Evolutionary conservation across 768 basidiomycete species (phyloP), one percentile per base, ranked within the genome.

Genomic region (Hemileccinum rubropunctum): DNA sequence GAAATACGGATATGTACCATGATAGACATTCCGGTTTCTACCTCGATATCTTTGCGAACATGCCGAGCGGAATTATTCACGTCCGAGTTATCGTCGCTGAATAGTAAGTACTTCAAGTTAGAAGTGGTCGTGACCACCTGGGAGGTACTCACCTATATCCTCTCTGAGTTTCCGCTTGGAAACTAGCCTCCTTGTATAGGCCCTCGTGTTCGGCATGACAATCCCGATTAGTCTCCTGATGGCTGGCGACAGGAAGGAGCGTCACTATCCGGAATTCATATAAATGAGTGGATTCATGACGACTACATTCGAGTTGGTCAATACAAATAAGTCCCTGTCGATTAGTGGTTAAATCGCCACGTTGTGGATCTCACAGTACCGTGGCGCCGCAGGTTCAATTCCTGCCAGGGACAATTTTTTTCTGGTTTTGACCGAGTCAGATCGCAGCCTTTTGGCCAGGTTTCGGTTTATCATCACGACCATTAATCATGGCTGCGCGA

Each of bases 301-400:
- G 1, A n/a, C 6, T 13, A 4, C 18, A 17, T 15, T n/a, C n/a
- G n/a, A n/a, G 23, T 6, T 23, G 23, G 6, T 42, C 1, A 1
- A 2, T 3, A 2, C 3, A 7, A 21, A 30, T 36, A 58, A 57
- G 70, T 71, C 70, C 68, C 56, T 70, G 68, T 70, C 70, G 70
- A 70, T 70, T 70, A 71, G 69, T 70, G 69, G 69, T 71, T 67
- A 70, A 71, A 70, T 70, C 69, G 58, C 59, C 70, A 70, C 67
- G 69, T 70, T 71, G 69, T 70, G 69, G 69, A 62, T 32, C 46
- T 55, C 65, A 57, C 67, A 56, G 15, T 17, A 59, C 69, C 69
- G 69, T 70, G 70, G 58, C 57, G 68, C 68, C 68, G 68, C 67
- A 64, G 66, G 66, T 67, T 67, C 66, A 63, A 67, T 67, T 67